These are phyloP conservation scores for Clarireedia paspali DNA, from an alignment of 2,329 filamentous ascomycete species.

Conservation along the genomic window DNA sequence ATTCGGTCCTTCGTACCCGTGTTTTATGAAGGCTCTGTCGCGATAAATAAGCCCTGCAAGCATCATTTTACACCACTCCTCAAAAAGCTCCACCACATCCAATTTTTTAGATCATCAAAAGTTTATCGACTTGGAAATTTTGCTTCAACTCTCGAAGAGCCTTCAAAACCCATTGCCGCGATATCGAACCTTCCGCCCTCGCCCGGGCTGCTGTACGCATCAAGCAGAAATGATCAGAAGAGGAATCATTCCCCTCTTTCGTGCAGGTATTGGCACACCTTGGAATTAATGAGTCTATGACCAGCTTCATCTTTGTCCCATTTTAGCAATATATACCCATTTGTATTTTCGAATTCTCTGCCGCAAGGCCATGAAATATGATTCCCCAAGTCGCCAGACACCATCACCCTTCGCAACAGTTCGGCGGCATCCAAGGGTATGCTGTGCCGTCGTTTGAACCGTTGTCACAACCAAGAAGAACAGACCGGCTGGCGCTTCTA, in stretches of 20 bases:
- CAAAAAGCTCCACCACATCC: conserved; percentile 5
- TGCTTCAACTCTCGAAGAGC: neutral
- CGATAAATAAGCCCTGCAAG: conserved; percentile 11
- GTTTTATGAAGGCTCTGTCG: neutral
- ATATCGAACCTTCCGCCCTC: conserved; percentile 7
- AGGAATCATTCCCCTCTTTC: conserved; percentile 25
- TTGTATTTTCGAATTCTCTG: conserved; percentile 9
- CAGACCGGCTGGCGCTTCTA: conserved; percentile 18
- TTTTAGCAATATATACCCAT: conserved; percentile 15
- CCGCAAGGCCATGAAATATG: conserved; percentile 32
- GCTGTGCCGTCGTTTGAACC: conserved; percentile 23
- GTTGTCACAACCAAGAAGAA: conserved; percentile 15
- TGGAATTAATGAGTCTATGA: conserved; percentile 19
- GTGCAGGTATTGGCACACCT: conserved; percentile 30
- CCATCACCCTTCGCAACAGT: conserved; percentile 32
- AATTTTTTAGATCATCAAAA: neutral
- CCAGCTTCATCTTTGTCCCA: conserved; percentile 11
- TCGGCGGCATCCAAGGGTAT: conserved; percentile 23
- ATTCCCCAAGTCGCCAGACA: conserved; percentile 38
- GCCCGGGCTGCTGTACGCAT: conserved; percentile 9
- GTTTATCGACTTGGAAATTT: neutral
- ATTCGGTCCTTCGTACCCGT: neutral
- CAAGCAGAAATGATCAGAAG: conserved; percentile 29
- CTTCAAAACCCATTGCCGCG: neutral
- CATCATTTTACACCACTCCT: conserved; percentile 4